phyloP scores from a whole-genome alignment of 1,284 basidiomycete species.

The Ceratobasidium sp. region DNA sequence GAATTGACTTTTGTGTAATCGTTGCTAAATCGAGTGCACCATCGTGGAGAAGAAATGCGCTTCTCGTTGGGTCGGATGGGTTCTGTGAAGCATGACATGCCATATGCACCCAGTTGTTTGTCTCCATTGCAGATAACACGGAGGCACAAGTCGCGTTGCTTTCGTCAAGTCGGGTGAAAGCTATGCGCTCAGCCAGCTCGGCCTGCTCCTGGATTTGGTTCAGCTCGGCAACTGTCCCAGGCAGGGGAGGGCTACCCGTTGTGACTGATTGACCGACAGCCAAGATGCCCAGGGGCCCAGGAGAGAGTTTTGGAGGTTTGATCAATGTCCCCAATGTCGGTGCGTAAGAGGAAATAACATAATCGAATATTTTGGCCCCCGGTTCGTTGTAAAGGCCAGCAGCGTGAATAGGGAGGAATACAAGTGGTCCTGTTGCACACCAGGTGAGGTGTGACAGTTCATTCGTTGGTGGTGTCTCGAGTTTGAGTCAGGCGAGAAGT shows the following conservation, averaged over 20 bases:
- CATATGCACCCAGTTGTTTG: not conserved
- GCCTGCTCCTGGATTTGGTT: not conserved
- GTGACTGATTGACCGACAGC: no score
- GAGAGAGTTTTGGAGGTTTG: no score
- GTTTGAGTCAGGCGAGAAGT: not conserved
- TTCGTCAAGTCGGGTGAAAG: not conserved
- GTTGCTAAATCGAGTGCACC: not conserved
- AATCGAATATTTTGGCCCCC: not conserved
- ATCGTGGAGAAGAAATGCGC: not conserved
- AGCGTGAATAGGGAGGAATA: not conserved
- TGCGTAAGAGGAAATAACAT: not conserved
- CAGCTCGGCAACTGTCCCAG: no score
- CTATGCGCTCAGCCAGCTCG: no score
- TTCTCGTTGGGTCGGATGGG: not conserved
- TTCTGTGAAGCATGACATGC: slow-evolving; percentile 6
- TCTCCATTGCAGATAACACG: not conserved
- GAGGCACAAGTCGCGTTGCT: not conserved
- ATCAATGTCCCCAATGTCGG: no score
- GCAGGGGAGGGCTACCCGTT: no score
- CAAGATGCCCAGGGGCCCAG: no score
- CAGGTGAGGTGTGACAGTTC: not conserved
- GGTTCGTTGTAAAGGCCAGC: not conserved
- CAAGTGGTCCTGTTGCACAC: not conserved
- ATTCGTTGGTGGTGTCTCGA: not conserved
- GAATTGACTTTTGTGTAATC: not conserved